phyloP scores from a whole-genome alignment of 768 basidiomycete species.

The Xerocomellus dryophilus region DNA sequence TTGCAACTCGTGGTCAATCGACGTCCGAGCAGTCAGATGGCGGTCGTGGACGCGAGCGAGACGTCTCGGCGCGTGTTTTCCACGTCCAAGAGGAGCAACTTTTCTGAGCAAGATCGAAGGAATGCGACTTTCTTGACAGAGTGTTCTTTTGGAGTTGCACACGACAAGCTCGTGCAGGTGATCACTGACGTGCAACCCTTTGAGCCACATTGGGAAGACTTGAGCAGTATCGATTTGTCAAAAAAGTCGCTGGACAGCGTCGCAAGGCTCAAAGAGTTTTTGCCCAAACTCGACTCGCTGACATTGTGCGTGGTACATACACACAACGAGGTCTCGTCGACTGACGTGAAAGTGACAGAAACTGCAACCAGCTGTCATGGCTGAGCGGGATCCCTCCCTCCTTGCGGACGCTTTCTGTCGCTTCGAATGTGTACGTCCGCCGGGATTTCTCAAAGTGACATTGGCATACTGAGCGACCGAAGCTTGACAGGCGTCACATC shows the following conservation, averaged over 20 bases:
- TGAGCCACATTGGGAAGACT: slow-evolving; percentile 89
- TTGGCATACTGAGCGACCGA: slow-evolving; percentile 19
- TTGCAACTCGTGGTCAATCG: slow-evolving; percentile 46
- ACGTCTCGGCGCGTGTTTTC: slow-evolving; percentile 44
- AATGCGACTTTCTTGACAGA: slow-evolving; percentile 85
- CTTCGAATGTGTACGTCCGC: slow-evolving; percentile 59
- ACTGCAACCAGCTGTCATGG: slow-evolving; percentile 73
- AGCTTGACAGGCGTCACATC: slow-evolving; percentile 86
- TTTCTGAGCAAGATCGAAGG: slow-evolving; percentile 31
- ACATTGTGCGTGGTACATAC: slow-evolving; percentile 58
- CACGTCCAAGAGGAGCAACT: slow-evolving; percentile 40
- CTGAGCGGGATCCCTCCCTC: slow-evolving; percentile 71
- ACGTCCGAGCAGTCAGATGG: slow-evolving; percentile 36
- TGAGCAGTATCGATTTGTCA: slow-evolving; percentile 70
- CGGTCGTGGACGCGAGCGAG: slow-evolving; percentile 17
- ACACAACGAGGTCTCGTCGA: background rate
- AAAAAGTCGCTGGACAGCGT: slow-evolving; percentile 60
- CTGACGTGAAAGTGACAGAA: slow-evolving; percentile 43
- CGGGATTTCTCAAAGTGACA: slow-evolving; percentile 7
- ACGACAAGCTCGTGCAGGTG: slow-evolving; percentile 84
- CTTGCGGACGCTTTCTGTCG: slow-evolving; percentile 74
- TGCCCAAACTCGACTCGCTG: slow-evolving; percentile 74
- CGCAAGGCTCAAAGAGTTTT: slow-evolving; percentile 79
- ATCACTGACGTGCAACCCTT: slow-evolving; percentile 95
- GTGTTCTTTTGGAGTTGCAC: slow-evolving; percentile 94